These are phyloP conservation scores for Rhizopogon vulgaris DNA, from an alignment of 768 basidiomycete species.

Conservation along the genomic window DNA sequence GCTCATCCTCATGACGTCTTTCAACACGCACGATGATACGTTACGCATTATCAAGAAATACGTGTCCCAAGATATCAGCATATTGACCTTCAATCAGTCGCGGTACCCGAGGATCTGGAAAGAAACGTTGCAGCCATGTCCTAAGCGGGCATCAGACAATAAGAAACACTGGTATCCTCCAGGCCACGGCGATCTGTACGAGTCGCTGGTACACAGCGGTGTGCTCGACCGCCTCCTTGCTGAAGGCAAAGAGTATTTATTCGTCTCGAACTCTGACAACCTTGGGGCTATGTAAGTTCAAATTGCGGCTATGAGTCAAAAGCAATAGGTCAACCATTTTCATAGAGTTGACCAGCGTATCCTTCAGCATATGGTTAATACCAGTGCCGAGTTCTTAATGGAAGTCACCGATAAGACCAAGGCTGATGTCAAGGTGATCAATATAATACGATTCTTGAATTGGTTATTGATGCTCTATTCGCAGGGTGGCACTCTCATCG, in stretches of 20 bases:
- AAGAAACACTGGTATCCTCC: conserved; percentile 96
- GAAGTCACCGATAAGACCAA: conserved; percentile 97
- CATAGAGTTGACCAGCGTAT: conserved; percentile 75
- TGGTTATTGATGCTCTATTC: background rate
- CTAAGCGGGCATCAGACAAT: conserved; percentile 71
- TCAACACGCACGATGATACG: conserved; percentile 97
- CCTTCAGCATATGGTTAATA: conserved; percentile 80
- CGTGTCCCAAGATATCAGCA: conserved; percentile 89
- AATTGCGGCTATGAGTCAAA: background rate
- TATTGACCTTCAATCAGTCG: conserved; percentile 90
- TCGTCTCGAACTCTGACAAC: conserved; percentile 97
- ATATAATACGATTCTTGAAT: background rate
- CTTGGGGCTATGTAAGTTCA: conserved; percentile 78
- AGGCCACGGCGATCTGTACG: conserved; percentile 95
- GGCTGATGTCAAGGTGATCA: conserved; percentile 57
- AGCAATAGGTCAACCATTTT: conserved; percentile 3
- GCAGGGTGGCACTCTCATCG: conserved; percentile 81
- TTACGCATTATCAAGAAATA: conserved; percentile 97
- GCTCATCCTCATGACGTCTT: conserved; percentile 98
- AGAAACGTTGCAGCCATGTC: conserved; percentile 81
- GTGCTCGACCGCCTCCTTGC: conserved; percentile 84
- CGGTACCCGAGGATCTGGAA: conserved; percentile 90
- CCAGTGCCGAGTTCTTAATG: conserved; percentile 83
- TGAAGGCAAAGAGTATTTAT: conserved; percentile 95
- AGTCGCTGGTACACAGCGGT: conserved; percentile 85